These are phyloP conservation scores for Helminthosporium solani DNA, from an alignment of 2,329 filamentous ascomycete species.

Conservation along the genomic window DNA sequence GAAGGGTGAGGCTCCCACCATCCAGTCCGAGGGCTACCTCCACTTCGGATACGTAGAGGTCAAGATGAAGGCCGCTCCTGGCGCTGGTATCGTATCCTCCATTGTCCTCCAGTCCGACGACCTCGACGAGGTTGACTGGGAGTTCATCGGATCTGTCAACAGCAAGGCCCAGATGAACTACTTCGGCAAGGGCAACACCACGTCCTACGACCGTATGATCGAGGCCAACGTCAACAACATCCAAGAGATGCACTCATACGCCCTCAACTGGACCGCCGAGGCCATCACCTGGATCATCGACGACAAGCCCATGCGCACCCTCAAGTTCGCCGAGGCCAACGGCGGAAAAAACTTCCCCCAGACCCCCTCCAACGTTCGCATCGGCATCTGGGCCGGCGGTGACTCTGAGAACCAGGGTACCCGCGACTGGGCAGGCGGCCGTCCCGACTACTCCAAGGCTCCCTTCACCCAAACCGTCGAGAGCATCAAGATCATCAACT, in stretches of 20 bases:
- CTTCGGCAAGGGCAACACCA: slow-evolving; percentile 71
- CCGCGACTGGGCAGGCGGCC: slow-evolving; percentile 67
- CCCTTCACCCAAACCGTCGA: slow-evolving; percentile 57
- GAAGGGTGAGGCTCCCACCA: slow-evolving; percentile 59
- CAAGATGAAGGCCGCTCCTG: slow-evolving; percentile 72
- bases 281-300: slow-evolving; percentile 70
- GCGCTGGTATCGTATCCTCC: slow-evolving; percentile 74
- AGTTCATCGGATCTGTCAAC: slow-evolving; percentile 70
- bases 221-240: slow-evolving; percentile 60
- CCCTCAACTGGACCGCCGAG: slow-evolving; percentile 69
- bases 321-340: slow-evolving; percentile 59
- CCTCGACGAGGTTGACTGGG: slow-evolving; percentile 85
- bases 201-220: slow-evolving; percentile 68
- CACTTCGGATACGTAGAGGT: slow-evolving; percentile 82
- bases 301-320: slow-evolving; percentile 62
- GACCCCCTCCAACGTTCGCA: slow-evolving; percentile 65
- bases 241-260: slow-evolving; percentile 67
- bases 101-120: slow-evolving; percentile 83
- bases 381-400: slow-evolving; percentile 53
- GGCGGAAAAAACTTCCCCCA: slow-evolving; percentile 68
- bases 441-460: slow-evolving; percentile 48
- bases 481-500: slow-evolving; percentile 53
- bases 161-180: slow-evolving; percentile 70
- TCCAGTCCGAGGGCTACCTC: slow-evolving; percentile 79
- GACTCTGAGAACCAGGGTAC: slow-evolving; percentile 56